Base-by-base conservation (phyloP, 2,329 filamentous ascomycete genomes). In the Elsinoe necatrix region DNA sequence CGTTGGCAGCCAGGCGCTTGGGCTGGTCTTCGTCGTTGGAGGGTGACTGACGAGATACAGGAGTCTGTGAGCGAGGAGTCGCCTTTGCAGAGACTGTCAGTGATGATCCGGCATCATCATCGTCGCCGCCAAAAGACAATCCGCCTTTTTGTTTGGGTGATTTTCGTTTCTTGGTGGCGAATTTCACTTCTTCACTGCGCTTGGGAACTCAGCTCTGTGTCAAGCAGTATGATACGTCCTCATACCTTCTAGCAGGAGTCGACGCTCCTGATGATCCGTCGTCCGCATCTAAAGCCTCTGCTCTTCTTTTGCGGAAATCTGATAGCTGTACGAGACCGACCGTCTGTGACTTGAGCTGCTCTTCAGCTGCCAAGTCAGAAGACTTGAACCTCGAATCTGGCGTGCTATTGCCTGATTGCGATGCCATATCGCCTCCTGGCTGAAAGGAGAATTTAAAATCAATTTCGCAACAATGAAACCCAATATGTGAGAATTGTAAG, bases 231-330 rank as follows among this genome's bases (percentile, higher is more conserved):
- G 21, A 2, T 35, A 11, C 14, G 4, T 4, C 2, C 9, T 3
- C 48, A 20, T 39, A 52, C 48, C 48, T 52, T 31, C 57, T 11
- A 23, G 50, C 23, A 18, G 57, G 48, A 27, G 51, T 42, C 51
- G 54, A 37, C 31, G 56, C 20, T 35, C 57, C 25, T 55, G 52
- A 57, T 41, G 56, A 27, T 55, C 31, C 56, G 21, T 89, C 67
- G 35, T 93, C 92, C 68, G 89, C 85, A 70, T 96, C 92, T 48
- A 95, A 77, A n/a, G 91, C 89, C 72, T 96, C 89, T 64, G 90
- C 91, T 71, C 92, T 89, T 59, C 93, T 85, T 75, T 98, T 97
- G 71, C 92, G 89, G 71, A 95, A 97, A 69, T 97, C 93, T 62
- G 88, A 89, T 42, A 96, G 84, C 58, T 88, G 83, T 55, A 97